A percentile compares a stretch with the other conserved stretches of the same genome.
Evolutionary conservation across 169 alveolate species (phyloP).

Genomic region (Plasmodium vinckei): DNA sequence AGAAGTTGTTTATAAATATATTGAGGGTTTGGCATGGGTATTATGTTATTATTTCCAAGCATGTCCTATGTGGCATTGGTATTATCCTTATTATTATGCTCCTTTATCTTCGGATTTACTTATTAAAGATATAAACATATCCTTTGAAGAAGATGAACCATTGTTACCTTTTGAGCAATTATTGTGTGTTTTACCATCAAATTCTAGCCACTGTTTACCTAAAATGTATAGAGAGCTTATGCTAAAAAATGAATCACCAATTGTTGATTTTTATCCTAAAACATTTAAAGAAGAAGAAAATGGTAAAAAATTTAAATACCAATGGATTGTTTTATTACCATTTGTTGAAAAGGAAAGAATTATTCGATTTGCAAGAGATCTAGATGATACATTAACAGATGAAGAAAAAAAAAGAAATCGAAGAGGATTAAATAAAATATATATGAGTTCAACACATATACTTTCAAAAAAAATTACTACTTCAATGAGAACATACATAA

Average conservation of each 20-base stretch:
- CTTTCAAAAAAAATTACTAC: conserved; percentile 55
- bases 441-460: conserved; percentile 30
- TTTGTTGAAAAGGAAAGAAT: conserved; percentile 87
- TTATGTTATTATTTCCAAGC: conserved; percentile 93
- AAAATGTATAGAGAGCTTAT: conserved; percentile 82
- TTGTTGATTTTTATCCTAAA: conserved; percentile 85
- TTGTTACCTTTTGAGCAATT: conserved; percentile 96
- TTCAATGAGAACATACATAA: conserved; percentile 50
- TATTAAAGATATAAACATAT: conserved; percentile 48
- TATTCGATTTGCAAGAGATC: conserved; percentile 80
- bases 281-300: conserved; percentile 89
- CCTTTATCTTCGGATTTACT: conserved; percentile 97
- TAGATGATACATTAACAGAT: conserved; percentile 80
- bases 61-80: conserved; percentile 98
- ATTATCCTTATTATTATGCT: conserved; percentile 98
- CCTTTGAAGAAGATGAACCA: conserved; percentile 92
- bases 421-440: conserved; percentile 46
- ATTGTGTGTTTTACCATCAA: conserved; percentile 97
- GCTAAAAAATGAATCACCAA: conserved; percentile 83
- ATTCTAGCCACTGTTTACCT: conserved; percentile 95
- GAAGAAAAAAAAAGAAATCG: conserved; percentile 83
- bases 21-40: conserved; percentile 98
- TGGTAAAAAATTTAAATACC: conserved; percentile 88
- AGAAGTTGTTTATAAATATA: conserved; percentile 85
- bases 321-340: conserved; percentile 91